phyloP scores from a whole-genome alignment of 2,329 filamentous ascomycete species.

The Arthrobotrys musiformis region DNA sequence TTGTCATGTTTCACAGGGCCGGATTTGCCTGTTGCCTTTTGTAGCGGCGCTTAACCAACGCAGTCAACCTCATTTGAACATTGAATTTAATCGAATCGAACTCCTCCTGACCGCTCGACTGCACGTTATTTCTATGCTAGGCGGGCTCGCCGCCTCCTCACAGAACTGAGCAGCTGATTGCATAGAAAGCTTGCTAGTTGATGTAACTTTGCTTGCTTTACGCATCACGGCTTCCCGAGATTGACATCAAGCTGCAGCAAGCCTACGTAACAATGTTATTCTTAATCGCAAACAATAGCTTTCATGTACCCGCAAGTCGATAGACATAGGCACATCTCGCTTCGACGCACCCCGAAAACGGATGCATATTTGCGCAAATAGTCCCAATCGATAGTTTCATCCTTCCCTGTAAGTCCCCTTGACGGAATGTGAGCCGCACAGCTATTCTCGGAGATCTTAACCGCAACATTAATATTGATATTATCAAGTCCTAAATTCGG shows the following conservation, averaged over 20 bases:
- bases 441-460: conserved; percentile 7
- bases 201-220: conserved; percentile 28
- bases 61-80: conserved; percentile 42
- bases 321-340: no score
- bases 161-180: conserved; percentile 24
- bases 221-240: neutral
- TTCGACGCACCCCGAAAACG: conserved; percentile 25
- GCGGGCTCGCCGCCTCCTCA: conserved; percentile 20
- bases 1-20: conserved; percentile 44
- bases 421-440: conserved; percentile 22
- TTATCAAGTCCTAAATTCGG: conserved; percentile 23
- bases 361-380: conserved; percentile 19
- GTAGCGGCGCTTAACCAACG: conserved; percentile 50
- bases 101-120: conserved; percentile 4
- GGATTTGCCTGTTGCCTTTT: conserved; percentile 29
- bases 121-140: conserved; percentile 15
- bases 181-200: neutral
- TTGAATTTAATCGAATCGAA: no score
- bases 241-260: neutral
- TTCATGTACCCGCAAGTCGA: conserved; percentile 26
- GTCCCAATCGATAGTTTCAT: conserved; percentile 35
- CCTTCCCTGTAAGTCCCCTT: conserved; percentile 39
- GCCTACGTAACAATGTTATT: conserved; percentile 37
- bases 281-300: conserved; percentile 41
- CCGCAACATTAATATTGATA: conserved; percentile 2